phyloP scores from a whole-genome alignment of 2,329 filamentous ascomycete genomes.

The Beauveria sp. region DNA sequence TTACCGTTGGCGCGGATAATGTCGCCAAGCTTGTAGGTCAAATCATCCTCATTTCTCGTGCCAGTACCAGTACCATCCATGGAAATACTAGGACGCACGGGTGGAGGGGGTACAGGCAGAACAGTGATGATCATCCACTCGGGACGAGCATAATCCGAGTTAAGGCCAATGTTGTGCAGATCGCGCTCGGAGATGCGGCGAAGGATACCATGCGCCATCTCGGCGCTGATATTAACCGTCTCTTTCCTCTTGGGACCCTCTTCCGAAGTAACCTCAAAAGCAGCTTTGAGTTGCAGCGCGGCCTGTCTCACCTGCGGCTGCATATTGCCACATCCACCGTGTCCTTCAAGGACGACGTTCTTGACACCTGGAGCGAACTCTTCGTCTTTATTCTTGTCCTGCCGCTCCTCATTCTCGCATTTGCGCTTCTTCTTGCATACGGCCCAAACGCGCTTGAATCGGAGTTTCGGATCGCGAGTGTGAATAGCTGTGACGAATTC shows the following conservation, averaged over 20 bases:
- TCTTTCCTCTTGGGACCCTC: conserved; percentile 68
- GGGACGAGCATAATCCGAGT: conserved; percentile 87
- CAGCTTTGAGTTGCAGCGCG: conserved; percentile 71
- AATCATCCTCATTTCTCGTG: conserved; percentile 92
- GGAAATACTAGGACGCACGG: conserved; percentile 92
- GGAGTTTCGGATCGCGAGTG: conserved; percentile 84
- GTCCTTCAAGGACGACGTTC: conserved; percentile 43
- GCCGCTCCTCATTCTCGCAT: conserved; percentile 73
- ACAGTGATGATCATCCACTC: conserved; percentile 99
- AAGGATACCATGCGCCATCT: conserved; percentile 80
- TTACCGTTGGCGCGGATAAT: conserved; percentile 97
- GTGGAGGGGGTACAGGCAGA: conserved; percentile 87
- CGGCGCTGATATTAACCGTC: conserved; percentile 73
- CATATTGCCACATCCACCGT: conserved; percentile 88
- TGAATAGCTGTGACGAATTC: conserved; percentile 75
- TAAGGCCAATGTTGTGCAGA: conserved; percentile 80
- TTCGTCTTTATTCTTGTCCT: conserved; percentile 60
- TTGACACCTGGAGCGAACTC: conserved; percentile 56
- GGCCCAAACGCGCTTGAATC: conserved; percentile 88
- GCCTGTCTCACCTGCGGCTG: conserved; percentile 85
- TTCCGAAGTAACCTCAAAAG: conserved; percentile 58
- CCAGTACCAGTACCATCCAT: conserved; percentile 92
- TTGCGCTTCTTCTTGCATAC: conserved; percentile 81
- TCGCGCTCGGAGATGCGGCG: conserved; percentile 76
- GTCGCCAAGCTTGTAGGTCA: conserved; percentile 98